Conservation (phyloP, 805 yeast species). For the Ogataea chonburiensis region DNA sequence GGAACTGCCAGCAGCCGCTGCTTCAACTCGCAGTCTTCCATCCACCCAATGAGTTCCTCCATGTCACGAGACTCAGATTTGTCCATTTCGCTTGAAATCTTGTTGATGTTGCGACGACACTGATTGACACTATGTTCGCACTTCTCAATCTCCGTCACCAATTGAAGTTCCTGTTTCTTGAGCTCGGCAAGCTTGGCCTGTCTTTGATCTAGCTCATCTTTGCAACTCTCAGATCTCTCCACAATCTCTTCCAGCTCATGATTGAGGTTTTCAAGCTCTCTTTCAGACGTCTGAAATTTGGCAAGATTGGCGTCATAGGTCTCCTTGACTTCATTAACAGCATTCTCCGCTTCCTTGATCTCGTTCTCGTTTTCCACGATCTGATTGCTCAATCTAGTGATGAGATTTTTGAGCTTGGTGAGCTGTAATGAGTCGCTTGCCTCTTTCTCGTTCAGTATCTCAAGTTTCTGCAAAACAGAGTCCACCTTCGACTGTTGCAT, state of each 20-base stretch:
- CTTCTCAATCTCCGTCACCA: slow-evolving; percentile 62
- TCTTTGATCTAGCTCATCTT: slow-evolving; percentile 40
- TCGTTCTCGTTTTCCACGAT: slow-evolving; percentile 50
- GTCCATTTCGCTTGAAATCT: slow-evolving; percentile 41
- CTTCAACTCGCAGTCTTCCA: slow-evolving; percentile 37
- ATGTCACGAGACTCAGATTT: slow-evolving; percentile 54
- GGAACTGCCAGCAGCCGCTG: slow-evolving; percentile 18
- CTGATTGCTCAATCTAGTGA: slow-evolving; percentile 51
- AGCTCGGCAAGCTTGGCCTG: slow-evolving; percentile 50
- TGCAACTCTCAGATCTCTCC: slow-evolving; percentile 42
- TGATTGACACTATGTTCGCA: slow-evolving; percentile 40
- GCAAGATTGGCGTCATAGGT: slow-evolving; percentile 28
- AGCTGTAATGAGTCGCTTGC: slow-evolving; percentile 54
- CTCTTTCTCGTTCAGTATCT: slow-evolving; percentile 54
- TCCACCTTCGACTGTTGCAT: slow-evolving; percentile 81
- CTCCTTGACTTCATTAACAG: slow-evolving; percentile 35
- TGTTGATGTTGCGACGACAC: slow-evolving; percentile 40
- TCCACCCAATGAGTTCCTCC: slow-evolving; percentile 49
- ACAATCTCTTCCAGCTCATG: slow-evolving; percentile 38
- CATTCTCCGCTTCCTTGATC: slow-evolving; percentile 34
- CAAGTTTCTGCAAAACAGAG: slow-evolving; percentile 65
- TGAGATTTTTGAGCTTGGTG: slow-evolving; percentile 63
- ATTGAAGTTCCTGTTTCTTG: slow-evolving; percentile 64
- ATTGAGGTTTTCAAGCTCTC: slow-evolving; percentile 31
- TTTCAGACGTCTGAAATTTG: slow-evolving; percentile 35